Base-by-base conservation (phyloP, 768 basidiomycete genomes). In the Tubosaeta sp. region DNA sequence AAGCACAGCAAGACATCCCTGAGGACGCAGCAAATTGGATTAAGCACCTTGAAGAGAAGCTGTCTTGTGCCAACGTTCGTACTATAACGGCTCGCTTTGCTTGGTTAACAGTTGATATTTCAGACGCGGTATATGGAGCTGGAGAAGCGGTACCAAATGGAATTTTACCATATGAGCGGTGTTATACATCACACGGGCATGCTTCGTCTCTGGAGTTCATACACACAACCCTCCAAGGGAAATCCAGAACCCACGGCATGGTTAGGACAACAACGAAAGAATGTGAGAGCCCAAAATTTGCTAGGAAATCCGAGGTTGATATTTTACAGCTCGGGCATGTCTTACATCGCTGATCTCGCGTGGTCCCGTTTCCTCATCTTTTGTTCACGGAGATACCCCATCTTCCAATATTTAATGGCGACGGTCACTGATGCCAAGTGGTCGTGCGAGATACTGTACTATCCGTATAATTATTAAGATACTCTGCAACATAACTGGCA, bases 151-250 rank as follows among this genome's bases (percentile, higher is more conserved):
- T 91, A 91, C 65, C 77, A 79, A 44, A 74, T 78, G 46, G 93
- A 97, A 65, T 88, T 92, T 59, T 81, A 85, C 57, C 76, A 91
- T 51, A 88, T 97, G 84, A 71, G 91, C 19, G 79, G 85, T 50
- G 81, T 83, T 5, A 75, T 92, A 54, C 90, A 92, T 65, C 75
- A 74, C 37, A 71, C 82, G 39, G 88, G 90, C 11, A 83, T 88
- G 77, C 74, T 76, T 47, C 79, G 74, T 17, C 71, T 79, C 38
- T 78, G 87, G 52, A 76, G 79, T 38, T 86, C 88, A 59, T 70
- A 91, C 10, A 74, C 76, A 22, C 73, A 73, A 51, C 72, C 73
- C 29, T 75, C 76, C 59, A 74, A 70, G 58, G 64, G 60, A 39
- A 72, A 72, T 48, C 70, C 74, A 34, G 75, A 79, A 41, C 81